These are phyloP conservation scores for Sarocladium strictum DNA, from an alignment of 2,329 filamentous ascomycete genomes.

Conservation along the genomic window DNA sequence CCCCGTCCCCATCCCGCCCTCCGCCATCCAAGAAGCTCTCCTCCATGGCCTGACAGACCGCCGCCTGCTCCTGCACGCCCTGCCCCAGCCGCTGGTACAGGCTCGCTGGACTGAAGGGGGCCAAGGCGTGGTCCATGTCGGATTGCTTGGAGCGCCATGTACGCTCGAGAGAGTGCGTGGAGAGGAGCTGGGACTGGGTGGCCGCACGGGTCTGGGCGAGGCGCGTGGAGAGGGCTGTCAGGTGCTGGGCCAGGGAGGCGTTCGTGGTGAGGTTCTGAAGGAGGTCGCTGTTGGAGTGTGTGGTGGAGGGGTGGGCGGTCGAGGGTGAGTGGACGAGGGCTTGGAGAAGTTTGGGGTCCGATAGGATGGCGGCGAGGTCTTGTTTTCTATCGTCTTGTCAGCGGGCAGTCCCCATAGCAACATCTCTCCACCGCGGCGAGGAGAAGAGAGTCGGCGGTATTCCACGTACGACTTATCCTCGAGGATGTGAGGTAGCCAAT, in stretches of 20 bases:
- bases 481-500: conserved; percentile 73
- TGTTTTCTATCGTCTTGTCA: conserved; percentile 53
- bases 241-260: conserved; percentile 58
- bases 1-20: conserved; percentile 23
- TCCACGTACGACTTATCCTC: conserved; percentile 71
- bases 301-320: conserved; percentile 67
- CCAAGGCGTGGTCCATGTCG: conserved; percentile 80
- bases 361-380: conserved; percentile 67
- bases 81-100: conserved; percentile 77
- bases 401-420: not conserved
- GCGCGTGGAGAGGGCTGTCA: conserved; percentile 53
- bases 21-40: conserved; percentile 79
- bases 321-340: conserved; percentile 64
- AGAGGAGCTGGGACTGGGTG: conserved; percentile 75
- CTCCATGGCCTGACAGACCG: conserved; percentile 74
- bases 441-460: not conserved
- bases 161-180: conserved; percentile 82
- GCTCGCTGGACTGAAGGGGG: conserved; percentile 78
- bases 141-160: conserved; percentile 85
- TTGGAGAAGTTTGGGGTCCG: conserved; percentile 59
- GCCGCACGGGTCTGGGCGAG: conserved; percentile 57
- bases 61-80: conserved; percentile 75
- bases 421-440: no score
- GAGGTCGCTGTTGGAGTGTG: conserved; percentile 59
- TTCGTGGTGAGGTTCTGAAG: conserved; percentile 64